phyloP scores from a whole-genome alignment of 2,329 filamentous ascomycete species.

The Colletotrichum orchidophilum region DNA sequence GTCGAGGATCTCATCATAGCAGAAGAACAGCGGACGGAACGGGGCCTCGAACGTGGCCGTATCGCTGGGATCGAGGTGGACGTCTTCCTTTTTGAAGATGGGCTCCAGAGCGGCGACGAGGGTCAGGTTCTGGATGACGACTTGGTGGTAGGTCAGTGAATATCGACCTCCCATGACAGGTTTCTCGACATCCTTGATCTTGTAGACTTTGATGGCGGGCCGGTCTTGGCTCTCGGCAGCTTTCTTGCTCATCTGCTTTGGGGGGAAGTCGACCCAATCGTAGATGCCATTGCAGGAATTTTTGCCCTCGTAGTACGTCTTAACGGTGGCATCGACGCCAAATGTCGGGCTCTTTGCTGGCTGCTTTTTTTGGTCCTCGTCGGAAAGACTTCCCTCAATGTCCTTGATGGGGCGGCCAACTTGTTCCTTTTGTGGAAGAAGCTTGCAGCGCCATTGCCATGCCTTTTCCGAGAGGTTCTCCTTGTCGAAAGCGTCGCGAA shows the following conservation, averaged over 20 bases:
- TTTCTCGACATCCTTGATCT: constrained; percentile 54
- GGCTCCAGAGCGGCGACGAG: constrained; percentile 53
- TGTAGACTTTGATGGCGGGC: constrained; percentile 57
- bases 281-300: constrained; percentile 37
- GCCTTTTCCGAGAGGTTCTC: constrained; percentile 39
- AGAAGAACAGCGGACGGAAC: constrained; percentile 55
- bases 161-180: constrained; percentile 49
- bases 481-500: constrained; percentile 1
- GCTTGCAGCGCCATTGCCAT: constrained; percentile 45
- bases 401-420: constrained; percentile 34
- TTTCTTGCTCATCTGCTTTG: constrained; percentile 52
- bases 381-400: constrained; percentile 20
- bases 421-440: constrained; percentile 36
- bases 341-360: constrained; percentile 35
- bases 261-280: constrained; percentile 53
- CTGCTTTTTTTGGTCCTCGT: constrained; percentile 27
- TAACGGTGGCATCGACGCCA: constrained; percentile 44
- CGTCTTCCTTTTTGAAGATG: constrained; percentile 52
- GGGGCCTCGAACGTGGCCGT: constrained; percentile 48
- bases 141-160: constrained; percentile 49
- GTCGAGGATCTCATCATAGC: constrained; percentile 51
- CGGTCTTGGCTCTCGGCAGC: constrained; percentile 47
- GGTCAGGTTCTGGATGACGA: constrained; percentile 53
- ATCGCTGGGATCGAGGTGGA: constrained; percentile 49
- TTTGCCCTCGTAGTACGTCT: constrained; percentile 51